These are phyloP conservation scores for Termitomyces sp. DNA, from an alignment of 768 basidiomycete genomes.

Conservation along the genomic window DNA sequence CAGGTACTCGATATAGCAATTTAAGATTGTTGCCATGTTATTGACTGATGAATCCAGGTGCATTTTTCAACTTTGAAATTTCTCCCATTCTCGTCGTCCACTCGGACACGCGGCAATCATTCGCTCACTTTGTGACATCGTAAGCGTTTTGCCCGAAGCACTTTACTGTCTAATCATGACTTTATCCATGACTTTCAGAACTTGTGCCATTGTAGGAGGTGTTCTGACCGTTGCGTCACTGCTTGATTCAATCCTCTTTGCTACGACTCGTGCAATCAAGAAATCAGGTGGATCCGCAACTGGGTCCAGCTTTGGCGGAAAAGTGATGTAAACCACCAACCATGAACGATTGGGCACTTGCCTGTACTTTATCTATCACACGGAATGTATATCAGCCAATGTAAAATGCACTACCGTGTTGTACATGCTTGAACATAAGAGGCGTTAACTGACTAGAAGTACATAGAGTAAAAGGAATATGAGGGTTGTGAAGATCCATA, in stretches of 20 bases:
- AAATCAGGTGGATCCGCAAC: slow-evolving; percentile 37
- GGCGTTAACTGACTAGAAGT: slow-evolving; percentile 1
- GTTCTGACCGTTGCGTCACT: slow-evolving; percentile 92
- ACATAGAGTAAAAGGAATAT: not conserved
- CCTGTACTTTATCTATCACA: slow-evolving; percentile 9
- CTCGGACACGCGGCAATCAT: slow-evolving; percentile 85
- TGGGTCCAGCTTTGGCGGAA: slow-evolving; percentile 27
- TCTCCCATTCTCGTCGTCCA: slow-evolving; percentile 95
- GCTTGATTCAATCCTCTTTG: slow-evolving; percentile 83
- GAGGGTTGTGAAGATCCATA: not conserved
- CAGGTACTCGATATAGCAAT: slow-evolving; percentile 30
- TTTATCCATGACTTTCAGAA: slow-evolving; percentile 41
- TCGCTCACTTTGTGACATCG: slow-evolving; percentile 98
- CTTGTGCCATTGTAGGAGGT: slow-evolving; percentile 96
- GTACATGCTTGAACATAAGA: slow-evolving; percentile 3
- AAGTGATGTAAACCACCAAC: slow-evolving; percentile 35
- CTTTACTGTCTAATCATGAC: not conserved
- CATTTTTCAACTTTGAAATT: slow-evolving; percentile 93
- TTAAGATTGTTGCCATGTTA: not conserved
- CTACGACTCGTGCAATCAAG: slow-evolving; percentile 70
- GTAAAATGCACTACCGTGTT: slow-evolving; percentile 7
- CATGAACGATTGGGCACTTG: not conserved
- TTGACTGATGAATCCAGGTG: slow-evolving; percentile 37
- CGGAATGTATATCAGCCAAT: slow-evolving; percentile 7
- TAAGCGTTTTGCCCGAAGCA: slow-evolving; percentile 34